These are phyloP conservation scores for Lactifluus echinatus DNA, from an alignment of 768 basidiomycete genomes.

Conservation along the genomic window DNA sequence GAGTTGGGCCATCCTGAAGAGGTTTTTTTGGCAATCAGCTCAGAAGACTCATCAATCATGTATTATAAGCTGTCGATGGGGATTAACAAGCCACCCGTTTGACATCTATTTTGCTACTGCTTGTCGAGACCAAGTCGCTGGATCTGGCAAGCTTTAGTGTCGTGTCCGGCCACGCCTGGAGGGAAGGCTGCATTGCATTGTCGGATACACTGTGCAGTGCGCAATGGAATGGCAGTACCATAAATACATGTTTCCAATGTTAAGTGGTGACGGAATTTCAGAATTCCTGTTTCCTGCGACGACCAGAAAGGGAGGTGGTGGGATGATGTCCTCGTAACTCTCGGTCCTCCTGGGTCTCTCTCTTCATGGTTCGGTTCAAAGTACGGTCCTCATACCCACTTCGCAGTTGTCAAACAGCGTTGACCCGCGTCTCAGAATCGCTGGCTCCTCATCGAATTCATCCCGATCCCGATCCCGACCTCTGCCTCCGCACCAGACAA, in stretches of 20 bases:
- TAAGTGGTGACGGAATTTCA: not conserved
- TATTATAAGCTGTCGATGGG: slow-evolving; percentile 16
- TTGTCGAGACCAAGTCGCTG: not conserved
- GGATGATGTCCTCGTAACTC: no score
- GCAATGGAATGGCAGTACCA: no score
- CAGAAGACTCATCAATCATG: slow-evolving; percentile 17
- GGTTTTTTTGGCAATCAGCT: slow-evolving; percentile 12
- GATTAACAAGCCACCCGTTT: slow-evolving; percentile 13
- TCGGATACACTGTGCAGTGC: not conserved
- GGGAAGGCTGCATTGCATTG: no score
- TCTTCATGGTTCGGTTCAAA: no score
- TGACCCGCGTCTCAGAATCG: slow-evolving; percentile 50
- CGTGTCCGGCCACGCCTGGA: no score
- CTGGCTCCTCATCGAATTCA: slow-evolving; percentile 83
- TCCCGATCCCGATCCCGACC: no score
- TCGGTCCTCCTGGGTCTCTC: no score
- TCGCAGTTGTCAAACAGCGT: no score
- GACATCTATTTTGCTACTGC: not conserved
- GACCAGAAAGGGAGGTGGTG: not conserved
- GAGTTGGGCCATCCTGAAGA: slow-evolving; percentile 6
- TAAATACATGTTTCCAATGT: no score
- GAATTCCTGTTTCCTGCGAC: not conserved
- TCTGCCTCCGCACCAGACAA: slow-evolving; percentile 74
- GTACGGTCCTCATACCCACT: no score
- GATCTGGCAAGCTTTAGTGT: no score